A percentile compares a stretch with the other conserved stretches of the same genome.
These are phyloP conservation scores for Hymenoscyphus linearis DNA, from an alignment of 2,329 filamentous ascomycete species.

Conservation along the genomic window DNA sequence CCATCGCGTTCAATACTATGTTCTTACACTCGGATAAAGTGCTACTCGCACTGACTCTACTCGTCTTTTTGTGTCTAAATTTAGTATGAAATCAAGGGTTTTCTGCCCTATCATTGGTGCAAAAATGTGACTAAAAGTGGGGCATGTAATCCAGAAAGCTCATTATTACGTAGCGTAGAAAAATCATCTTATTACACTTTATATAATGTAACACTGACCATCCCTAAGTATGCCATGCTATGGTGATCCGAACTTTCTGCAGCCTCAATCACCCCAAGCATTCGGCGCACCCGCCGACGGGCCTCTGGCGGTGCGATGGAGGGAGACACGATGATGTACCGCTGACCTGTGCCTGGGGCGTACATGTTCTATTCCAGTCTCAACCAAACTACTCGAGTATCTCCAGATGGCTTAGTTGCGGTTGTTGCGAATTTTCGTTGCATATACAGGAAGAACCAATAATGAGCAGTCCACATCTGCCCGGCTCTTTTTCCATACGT, in stretches of 20 bases:
- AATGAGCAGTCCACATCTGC: background rate
- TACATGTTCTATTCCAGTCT: background rate
- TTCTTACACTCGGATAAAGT: no score
- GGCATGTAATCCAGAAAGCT: no score
- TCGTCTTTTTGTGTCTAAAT: no score
- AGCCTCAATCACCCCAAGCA: background rate
- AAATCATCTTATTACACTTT: no score
- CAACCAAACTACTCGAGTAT: background rate
- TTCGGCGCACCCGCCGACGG: background rate
- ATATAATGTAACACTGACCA: no score
- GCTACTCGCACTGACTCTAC: no score
- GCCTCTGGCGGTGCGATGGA: background rate
- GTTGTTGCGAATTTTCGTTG: background rate
- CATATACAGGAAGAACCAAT: background rate
- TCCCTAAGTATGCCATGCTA: no score
- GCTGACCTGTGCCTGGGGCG: background rate
- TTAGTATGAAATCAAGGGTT: no score
- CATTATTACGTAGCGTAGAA: no score
- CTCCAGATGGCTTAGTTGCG: background rate
- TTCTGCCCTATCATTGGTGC: no score
- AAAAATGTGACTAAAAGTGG: no score
- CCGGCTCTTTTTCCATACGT: background rate
- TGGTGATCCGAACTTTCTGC: background rate
- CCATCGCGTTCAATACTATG: no score
- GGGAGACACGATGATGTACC: background rate